Evolutionary conservation across 441 rosid species (phyloP).

Genomic region (Erysimum cheiri): DNA sequence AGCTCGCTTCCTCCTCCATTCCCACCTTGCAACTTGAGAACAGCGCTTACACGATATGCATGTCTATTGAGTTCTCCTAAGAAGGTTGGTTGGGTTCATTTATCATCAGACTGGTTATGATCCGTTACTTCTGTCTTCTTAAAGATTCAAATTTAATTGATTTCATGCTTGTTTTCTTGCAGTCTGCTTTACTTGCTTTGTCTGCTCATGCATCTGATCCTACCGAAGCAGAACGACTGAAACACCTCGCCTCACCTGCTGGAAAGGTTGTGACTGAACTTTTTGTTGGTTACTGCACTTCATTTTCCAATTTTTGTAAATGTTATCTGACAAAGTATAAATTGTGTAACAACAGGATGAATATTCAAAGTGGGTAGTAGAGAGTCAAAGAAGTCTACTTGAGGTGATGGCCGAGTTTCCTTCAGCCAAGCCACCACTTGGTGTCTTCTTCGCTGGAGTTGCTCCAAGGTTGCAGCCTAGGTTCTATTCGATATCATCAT

Average conservation of each 20-base stretch:
- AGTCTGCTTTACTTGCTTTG: constrained; percentile 90
- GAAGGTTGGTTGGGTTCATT: constrained; percentile 64
- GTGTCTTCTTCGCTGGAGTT: constrained; percentile 95
- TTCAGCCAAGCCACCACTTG: constrained; percentile 92
- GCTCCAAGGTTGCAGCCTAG: constrained; percentile 95
- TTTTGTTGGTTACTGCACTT: constrained; percentile 4
- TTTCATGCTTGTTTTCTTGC: constrained; percentile 46
- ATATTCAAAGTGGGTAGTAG: constrained; percentile 90
- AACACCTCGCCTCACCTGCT: constrained; percentile 91
- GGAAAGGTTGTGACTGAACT: constrained; percentile 71
- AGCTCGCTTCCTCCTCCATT: constrained; percentile 83
- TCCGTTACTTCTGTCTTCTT: neutral
- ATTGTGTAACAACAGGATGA: constrained; percentile 68
- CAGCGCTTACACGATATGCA: constrained; percentile 79
- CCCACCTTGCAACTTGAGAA: constrained; percentile 83
- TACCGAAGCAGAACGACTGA: constrained; percentile 81
- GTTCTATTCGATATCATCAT: constrained; percentile 97
- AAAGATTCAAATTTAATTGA: constrained; percentile 18
- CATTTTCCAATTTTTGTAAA: neutral
- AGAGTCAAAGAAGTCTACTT: constrained; percentile 92
- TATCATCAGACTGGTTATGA: constrained; percentile 16
- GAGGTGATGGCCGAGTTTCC: constrained; percentile 95
- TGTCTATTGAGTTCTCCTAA: constrained; percentile 92
- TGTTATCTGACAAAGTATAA: constrained; percentile 16
- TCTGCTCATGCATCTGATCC: constrained; percentile 95